Conservation (phyloP, 495 filamentous ascomycete species). For the Aspergillus bertholletiae region DNA sequence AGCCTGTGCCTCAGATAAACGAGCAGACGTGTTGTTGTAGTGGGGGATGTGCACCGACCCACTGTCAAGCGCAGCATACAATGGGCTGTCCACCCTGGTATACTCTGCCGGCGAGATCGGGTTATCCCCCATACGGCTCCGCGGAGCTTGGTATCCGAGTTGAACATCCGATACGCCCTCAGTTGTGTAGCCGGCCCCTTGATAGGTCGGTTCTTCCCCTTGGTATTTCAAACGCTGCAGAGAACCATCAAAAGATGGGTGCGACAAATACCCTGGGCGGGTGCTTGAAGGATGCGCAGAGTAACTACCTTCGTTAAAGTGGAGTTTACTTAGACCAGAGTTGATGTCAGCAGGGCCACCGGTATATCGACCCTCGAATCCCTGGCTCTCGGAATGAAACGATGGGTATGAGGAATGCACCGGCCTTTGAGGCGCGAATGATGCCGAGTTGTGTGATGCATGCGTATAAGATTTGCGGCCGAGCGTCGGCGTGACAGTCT, state of each 20-base stretch:
- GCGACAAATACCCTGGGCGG: slow-evolving; percentile 28
- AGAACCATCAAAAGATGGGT: slow-evolving; percentile 32
- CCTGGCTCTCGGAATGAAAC: slow-evolving; percentile 40
- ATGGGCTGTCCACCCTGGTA: slow-evolving; percentile 55
- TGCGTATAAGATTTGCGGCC: slow-evolving; percentile 32
- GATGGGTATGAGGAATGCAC: slow-evolving; percentile 34
- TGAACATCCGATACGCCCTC: slow-evolving; percentile 31
- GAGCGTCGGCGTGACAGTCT: slow-evolving; percentile 27
- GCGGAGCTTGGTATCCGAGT: slow-evolving; percentile 22
- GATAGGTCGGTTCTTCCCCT: slow-evolving; percentile 28
- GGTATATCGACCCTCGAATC: slow-evolving; percentile 29
- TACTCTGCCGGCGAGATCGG: slow-evolving; percentile 54
- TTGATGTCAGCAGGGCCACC: slow-evolving; percentile 31
- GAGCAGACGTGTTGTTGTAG: slow-evolving; percentile 39
- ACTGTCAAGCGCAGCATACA: slow-evolving; percentile 49
- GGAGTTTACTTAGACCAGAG: slow-evolving; percentile 29
- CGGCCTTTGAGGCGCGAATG: slow-evolving; percentile 30
- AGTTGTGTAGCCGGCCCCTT: slow-evolving; percentile 18
- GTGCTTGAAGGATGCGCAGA: slow-evolving; percentile 15
- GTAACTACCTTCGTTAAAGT: slow-evolving; percentile 31
- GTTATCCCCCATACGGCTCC: slow-evolving; percentile 28
- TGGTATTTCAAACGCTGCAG: slow-evolving; percentile 32
- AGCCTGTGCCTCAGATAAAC: slow-evolving; percentile 38
- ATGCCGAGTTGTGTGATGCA: slow-evolving; percentile 37
- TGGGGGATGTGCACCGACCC: slow-evolving; percentile 42